Evolutionary conservation across 2,329 filamentous ascomycete species (phyloP).

Genomic region (Fusarium transvaalense): DNA sequence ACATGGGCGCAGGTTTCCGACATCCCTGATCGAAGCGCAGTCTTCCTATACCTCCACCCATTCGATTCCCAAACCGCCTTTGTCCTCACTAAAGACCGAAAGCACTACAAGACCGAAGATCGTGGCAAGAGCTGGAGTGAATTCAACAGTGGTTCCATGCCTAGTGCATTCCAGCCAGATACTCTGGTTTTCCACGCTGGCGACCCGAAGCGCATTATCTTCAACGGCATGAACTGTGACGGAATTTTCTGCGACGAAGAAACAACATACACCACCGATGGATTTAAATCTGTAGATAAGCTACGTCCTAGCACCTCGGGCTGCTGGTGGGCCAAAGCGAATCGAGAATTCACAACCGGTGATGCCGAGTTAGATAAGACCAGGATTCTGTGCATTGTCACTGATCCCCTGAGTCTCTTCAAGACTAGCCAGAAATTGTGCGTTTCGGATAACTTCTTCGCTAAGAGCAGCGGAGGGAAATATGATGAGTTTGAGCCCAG

Average conservation of each 20-base stretch:
- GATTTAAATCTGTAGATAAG: constrained; percentile 77
- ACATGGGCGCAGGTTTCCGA: constrained; percentile 77
- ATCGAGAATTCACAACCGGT: constrained; percentile 78
- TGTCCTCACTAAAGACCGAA: constrained; percentile 75
- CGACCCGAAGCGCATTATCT: constrained; percentile 87
- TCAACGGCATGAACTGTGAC: constrained; percentile 79
- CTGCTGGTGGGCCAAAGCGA: constrained; percentile 89
- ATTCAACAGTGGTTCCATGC: constrained; percentile 74
- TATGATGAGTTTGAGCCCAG: constrained; percentile 79
- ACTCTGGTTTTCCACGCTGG: constrained; percentile 82
- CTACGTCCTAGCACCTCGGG: constrained; percentile 77
- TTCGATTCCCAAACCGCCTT: constrained; percentile 85
- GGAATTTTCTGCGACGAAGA: constrained; percentile 73
- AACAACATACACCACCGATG: constrained; percentile 83
- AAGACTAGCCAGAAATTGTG: constrained; percentile 82
- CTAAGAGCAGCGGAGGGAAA: constrained; percentile 57
- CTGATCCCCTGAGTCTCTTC: constrained; percentile 77
- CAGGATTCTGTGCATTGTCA: constrained; percentile 83
- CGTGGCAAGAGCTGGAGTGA: constrained; percentile 83
- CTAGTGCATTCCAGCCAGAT: constrained; percentile 64
- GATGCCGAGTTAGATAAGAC: constrained; percentile 73
- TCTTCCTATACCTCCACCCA: constrained; percentile 79
- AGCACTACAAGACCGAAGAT: constrained; percentile 87
- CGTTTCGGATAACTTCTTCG: constrained; percentile 87
- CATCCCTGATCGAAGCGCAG: constrained; percentile 72